Percentiles rank a stretch among this genome's conserved stretches.
phyloP scores from a whole-genome alignment of 2,329 filamentous ascomycete species.

The Dactylellina leptospora region DNA sequence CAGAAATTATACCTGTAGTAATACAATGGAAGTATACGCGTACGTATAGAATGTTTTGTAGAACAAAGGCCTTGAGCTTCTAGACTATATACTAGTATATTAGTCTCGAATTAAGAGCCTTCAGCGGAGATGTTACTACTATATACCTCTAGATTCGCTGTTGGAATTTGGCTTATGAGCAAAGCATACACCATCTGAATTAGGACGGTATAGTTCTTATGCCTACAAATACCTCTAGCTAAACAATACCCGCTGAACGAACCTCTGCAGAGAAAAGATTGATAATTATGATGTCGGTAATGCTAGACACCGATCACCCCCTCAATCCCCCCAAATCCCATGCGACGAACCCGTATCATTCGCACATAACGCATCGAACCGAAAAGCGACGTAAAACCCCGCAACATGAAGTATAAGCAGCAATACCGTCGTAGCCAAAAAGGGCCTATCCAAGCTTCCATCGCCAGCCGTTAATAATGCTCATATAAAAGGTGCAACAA shows the following conservation, averaged over 20 bases:
- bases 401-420: slow-evolving; percentile 28
- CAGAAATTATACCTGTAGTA: too few relatives aligned
- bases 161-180: too few relatives aligned
- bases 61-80: too few relatives aligned
- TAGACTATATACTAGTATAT: too few relatives aligned
- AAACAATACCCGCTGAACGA: background rate
- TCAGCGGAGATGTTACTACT: too few relatives aligned
- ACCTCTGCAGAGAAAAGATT: background rate
- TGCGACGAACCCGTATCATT: slow-evolving; percentile 12
- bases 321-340: slow-evolving; percentile 2
- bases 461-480: background rate
- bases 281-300: background rate
- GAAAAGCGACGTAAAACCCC: slow-evolving; percentile 28
- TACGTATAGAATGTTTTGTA: too few relatives aligned
- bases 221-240: too few relatives aligned
- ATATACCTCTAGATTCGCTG: too few relatives aligned
- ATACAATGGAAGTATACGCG: too few relatives aligned
- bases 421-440: slow-evolving; percentile 26
- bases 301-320: background rate
- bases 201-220: too few relatives aligned
- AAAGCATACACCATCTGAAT: too few relatives aligned
- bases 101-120: too few relatives aligned
- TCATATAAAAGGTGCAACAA: background rate
- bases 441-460: slow-evolving; percentile 11
- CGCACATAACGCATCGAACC: slow-evolving; percentile 42